Conservation (phyloP, 75 land plant genomes). For the Cryptomeria japonica region DNA sequence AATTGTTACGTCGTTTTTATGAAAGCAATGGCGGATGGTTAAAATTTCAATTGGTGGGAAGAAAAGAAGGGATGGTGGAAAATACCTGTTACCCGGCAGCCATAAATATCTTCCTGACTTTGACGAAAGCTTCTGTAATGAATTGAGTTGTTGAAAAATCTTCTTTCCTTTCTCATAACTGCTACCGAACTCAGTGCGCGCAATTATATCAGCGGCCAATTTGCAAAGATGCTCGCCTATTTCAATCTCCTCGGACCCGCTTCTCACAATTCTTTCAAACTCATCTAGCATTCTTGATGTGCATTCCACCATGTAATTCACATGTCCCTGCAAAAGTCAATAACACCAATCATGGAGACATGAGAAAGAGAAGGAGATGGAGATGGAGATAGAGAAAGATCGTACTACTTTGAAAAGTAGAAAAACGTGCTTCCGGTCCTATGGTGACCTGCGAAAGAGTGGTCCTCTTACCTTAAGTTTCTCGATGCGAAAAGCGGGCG, state of each 20-base stretch:
- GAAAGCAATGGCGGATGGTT: background rate
- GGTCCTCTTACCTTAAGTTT: too few species aligned
- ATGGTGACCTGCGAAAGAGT: too few species aligned
- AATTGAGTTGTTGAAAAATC: conserved; percentile 62
- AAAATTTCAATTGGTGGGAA: too few species aligned
- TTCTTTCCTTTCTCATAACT: conserved; percentile 80
- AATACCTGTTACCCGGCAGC: conserved; percentile 78
- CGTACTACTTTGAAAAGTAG: too few species aligned
- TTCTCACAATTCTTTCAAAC: background rate
- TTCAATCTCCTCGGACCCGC: conserved; percentile 23
- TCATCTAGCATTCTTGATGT: conserved; percentile 26
- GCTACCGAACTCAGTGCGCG: conserved; percentile 69
- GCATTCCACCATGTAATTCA: conserved; percentile 63
- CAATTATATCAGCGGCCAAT: conserved; percentile 78
- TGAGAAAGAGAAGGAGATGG: too few species aligned
- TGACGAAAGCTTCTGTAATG: conserved; percentile 55
- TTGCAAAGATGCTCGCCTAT: conserved; percentile 45
- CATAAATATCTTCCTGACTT: conserved; percentile 59
- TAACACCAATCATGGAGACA: background rate
- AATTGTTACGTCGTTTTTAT: background rate
- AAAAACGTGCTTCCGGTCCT: too few species aligned
- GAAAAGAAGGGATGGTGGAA: background rate
- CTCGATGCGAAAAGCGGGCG: conserved; percentile 66
- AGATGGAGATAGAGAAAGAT: too few species aligned
- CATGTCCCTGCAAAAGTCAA: conserved; percentile 30